Evolutionary conservation across 2,329 filamentous ascomycete genomes (phyloP), one percentile per base, ranked within the genome.

Genomic region (Phyllosticta capitalensis): DNA sequence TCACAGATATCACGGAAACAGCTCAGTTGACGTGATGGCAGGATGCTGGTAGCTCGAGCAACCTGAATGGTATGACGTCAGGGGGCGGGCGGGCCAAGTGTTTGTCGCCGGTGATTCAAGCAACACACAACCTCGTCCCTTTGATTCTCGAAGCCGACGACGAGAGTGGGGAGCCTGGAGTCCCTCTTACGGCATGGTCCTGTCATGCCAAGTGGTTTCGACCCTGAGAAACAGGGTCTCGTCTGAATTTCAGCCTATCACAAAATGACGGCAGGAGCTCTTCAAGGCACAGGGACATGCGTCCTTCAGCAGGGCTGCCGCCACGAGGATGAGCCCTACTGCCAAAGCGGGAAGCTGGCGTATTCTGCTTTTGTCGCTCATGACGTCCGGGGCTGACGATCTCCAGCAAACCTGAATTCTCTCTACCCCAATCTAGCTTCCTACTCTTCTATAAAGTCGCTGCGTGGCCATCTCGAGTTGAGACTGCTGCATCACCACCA

Each of bases 391-490:
- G 22, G 54, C 48, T 52, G 52, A 28, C 50, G 28, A 53, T 53
- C 54, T 20, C n/a, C 38, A 45, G 61, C 58, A 63, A 64, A 51
- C 63, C 64, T 48, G 62, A 52, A 52, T 52, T 52, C 19, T 20
- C 4, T 22, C 64, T 67, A 56, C 54, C 72, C 69, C 68, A 6
- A n/a, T n/a, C 14, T 5, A 26, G 24, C 24, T 3, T 26, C 24
- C 24, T 4, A 26, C 24, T 26, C 4, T 7, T n/a, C 14, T 45
- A 45, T 45, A 45, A 45, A 45, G 38, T 45, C 17, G 38, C 7
- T n/a, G 6, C 4, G n/a, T 45, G 38, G n/a, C 38, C 38, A 2
- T 19, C 38, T 14, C 5, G 5, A 4, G 17, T n/a, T 1, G 3
- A 5, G 12, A 7, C 38, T 6, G n/a, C n/a, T n/a, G n/a, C n/a